Conservation (phyloP, 2,329 filamentous ascomycete genomes). For the Colletotrichum salicis region DNA sequence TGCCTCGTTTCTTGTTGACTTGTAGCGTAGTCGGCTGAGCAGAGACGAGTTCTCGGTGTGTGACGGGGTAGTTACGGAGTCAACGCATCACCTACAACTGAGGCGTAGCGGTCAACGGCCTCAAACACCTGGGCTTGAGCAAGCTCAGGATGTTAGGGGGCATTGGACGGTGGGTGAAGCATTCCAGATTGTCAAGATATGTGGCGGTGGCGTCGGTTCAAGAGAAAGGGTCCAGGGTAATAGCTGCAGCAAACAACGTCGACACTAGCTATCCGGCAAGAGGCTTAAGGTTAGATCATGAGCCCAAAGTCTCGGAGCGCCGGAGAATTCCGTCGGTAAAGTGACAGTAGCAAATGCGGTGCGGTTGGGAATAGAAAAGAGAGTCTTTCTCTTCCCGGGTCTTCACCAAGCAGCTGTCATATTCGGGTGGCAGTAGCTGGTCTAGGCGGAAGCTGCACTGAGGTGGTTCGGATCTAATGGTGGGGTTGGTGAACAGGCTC, state of each 20-base stretch:
- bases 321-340: neutral
- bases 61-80: neutral
- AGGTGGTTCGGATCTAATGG: neutral
- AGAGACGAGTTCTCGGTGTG: neutral
- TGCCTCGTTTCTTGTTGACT: neutral
- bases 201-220: slow-evolving; percentile 7
- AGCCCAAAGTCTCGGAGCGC: neutral
- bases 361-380: neutral
- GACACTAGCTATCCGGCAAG: neutral
- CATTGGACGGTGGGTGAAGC: neutral
- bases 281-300: no score
- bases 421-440: no score
- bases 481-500: neutral
- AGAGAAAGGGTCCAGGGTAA: neutral
- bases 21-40: neutral
- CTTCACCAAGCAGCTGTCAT: no score
- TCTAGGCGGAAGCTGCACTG: no score
- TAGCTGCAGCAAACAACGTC: neutral
- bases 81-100: neutral
- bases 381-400: neutral
- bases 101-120: neutral
- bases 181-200: no score
- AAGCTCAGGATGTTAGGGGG: neutral
- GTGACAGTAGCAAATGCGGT: neutral
- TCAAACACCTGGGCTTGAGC: neutral